These are phyloP conservation scores for Abrus precatorius DNA, from an alignment of 306 rosid species.

Conservation along the genomic window DNA sequence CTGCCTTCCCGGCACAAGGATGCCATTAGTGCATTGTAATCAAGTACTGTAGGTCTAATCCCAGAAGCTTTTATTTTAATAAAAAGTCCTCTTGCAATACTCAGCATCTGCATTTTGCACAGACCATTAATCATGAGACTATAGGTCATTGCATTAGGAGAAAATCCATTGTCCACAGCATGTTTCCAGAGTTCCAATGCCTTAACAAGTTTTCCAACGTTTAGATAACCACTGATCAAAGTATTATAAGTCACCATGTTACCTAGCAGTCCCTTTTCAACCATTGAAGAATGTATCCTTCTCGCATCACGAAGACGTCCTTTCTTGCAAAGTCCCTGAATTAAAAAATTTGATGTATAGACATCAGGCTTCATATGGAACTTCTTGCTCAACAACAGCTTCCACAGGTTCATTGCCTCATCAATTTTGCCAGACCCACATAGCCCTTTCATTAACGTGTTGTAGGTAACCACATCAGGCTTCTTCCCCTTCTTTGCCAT, in stretches of 20 bases:
- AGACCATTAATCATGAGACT: conserved; percentile 78
- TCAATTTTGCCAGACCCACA: conserved; percentile 62
- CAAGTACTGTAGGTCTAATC: conserved; percentile 60
- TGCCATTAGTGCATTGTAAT: conserved; percentile 70
- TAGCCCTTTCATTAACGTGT: conserved; percentile 69
- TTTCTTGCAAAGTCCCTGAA: conserved; percentile 75
- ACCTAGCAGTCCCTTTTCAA: conserved; percentile 60
- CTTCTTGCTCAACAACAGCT: conserved; percentile 54
- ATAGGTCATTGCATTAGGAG: conserved; percentile 65
- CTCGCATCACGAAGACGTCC: conserved; percentile 57
- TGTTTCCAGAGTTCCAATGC: conserved; percentile 68
- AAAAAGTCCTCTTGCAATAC: conserved; percentile 80
- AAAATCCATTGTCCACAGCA: conserved; percentile 62
- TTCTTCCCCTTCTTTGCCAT: conserved; percentile 74
- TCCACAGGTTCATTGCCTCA: conserved; percentile 73
- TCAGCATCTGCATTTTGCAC: conserved; percentile 76
- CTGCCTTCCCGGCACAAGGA: conserved; percentile 77
- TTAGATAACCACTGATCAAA: conserved; percentile 72
- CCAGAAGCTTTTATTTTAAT: conserved; percentile 65
- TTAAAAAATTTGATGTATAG: conserved; percentile 59
- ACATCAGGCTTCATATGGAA: conserved; percentile 65
- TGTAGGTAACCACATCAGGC: conserved; percentile 79
- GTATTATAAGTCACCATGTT: conserved; percentile 64
- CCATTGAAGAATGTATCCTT: conserved; percentile 67
- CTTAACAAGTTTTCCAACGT: conserved; percentile 53